Base-by-base conservation (phyloP, 495 filamentous ascomycete species). In the Xylaria acuta region DNA sequence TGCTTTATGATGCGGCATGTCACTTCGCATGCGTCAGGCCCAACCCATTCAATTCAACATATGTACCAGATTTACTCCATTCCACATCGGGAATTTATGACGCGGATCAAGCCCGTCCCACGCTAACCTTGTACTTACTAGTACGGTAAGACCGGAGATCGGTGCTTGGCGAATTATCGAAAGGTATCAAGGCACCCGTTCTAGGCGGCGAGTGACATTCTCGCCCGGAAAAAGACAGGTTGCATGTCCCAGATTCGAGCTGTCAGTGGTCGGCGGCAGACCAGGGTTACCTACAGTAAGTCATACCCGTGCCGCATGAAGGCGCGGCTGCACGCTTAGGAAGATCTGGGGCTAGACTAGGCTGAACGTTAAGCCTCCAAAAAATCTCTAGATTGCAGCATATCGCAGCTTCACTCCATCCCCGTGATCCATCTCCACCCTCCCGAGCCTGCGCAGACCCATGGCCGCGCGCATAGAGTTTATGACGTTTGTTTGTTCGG, bases 351-450 rank as follows among this genome's bases (percentile, higher is more conserved):
- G 66, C 25, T 30, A 20, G 25, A 38, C 18, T 2, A 60, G 58
- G 59, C 59, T 64, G 66, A 59, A 64, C 18, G 34, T 71, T 47
- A 27, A 71, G 49, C 69, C 69, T 70, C 69, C 65, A 67, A 71
- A 71, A 67, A 71, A 71, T 22, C 60, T 47, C 69, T 60, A 64
- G 22, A 41, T 45, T 25, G 34, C 34, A 47, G 32, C 49, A 22
- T 9, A 41, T 71, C 45, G 49, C 69, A 63, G 68, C 68, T 53
- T 70, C 68, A 64, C 14, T 53, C 16, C 64, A 53, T 40, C 64
- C 43, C 30, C 7, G 11, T 41, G 14, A 32, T 2, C 27, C 30
- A 8, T 32, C 22, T 38, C 41, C 58, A 18, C 18, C 25, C 9
- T 1, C 58, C 58, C 58, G 3, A 22, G 30, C 30, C 58, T n/a